These are phyloP conservation scores for Kazachstania sp. DNA, from an alignment of 1,139 yeast genomes.

Conservation along the genomic window DNA sequence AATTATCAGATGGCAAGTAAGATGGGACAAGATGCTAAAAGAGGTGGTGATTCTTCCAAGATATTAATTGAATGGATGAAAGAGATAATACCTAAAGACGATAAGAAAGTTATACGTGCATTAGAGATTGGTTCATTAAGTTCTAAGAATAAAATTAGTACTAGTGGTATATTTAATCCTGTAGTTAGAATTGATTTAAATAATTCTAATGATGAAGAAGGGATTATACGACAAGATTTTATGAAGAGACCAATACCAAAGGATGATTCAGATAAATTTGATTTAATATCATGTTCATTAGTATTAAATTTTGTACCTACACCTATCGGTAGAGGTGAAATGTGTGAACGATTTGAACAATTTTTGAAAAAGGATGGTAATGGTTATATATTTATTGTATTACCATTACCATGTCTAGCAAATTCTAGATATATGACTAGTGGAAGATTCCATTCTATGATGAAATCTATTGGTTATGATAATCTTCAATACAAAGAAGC, in stretches of 20 bases:
- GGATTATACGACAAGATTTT: constrained; percentile 73
- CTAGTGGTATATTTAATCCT: constrained; percentile 39
- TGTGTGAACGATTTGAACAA: constrained; percentile 53
- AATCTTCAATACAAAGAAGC: constrained; percentile 47
- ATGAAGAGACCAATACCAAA: constrained; percentile 64
- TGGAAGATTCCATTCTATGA: constrained; percentile 36
- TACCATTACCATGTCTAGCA: constrained; percentile 77
- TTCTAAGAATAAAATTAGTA: constrained; percentile 60
- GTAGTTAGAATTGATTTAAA: constrained; percentile 62
- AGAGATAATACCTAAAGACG: constrained; percentile 11
- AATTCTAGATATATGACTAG: constrained; percentile 73
- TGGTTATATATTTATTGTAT: constrained; percentile 55
- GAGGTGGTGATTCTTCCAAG: constrained; percentile 92
- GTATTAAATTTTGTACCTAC: constrained; percentile 85
- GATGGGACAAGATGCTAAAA: constrained; percentile 61
- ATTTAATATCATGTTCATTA: constrained; percentile 70
- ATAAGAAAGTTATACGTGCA: constrained; percentile 33
- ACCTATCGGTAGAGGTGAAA: constrained; percentile 60
- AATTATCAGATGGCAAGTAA: constrained; percentile 83
- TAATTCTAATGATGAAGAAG: constrained; percentile 62
- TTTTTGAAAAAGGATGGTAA: constrained; percentile 38
- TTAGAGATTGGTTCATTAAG: constrained; percentile 80
- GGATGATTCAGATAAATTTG: constrained; percentile 38
- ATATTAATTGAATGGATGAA: constrained; percentile 60
- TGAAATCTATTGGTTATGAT: constrained; percentile 52